phyloP scores from a whole-genome alignment of 345 rosid genomes.

The Linum lewisii region DNA sequence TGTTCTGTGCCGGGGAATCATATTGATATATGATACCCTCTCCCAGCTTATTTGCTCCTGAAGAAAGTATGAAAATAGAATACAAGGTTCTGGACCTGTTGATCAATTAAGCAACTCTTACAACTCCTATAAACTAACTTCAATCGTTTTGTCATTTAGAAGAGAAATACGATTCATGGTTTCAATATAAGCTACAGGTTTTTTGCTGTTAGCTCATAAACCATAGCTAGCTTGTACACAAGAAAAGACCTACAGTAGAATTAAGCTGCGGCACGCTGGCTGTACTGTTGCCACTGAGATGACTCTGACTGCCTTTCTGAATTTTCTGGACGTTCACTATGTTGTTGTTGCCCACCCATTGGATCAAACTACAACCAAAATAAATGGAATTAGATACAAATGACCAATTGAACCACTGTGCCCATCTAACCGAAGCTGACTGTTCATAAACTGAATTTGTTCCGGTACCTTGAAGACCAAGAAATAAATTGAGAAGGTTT shows the following conservation, averaged over 20 bases:
- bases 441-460: too few species aligned
- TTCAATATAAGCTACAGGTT: not conserved
- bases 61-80: not conserved
- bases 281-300: constrained; percentile 15
- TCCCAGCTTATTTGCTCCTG: not conserved
- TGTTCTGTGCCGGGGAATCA: not conserved
- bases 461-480: too few species aligned
- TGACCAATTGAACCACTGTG: not conserved
- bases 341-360: constrained; percentile 17
- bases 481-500: too few species aligned
- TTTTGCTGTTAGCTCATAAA: not conserved
- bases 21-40: not conserved
- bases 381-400: not conserved
- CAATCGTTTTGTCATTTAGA: not conserved
- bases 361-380: constrained; percentile 8
- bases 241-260: not conserved
- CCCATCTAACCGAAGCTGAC: too few species aligned
- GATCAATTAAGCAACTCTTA: not conserved
- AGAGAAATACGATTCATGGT: not conserved
- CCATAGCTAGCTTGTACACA: not conserved
- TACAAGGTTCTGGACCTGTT: not conserved
- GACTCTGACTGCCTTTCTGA: constrained; percentile 4
- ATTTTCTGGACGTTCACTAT: constrained; percentile 2
- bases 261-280: constrained; percentile 18
- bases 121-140: not conserved